phyloP scores from a whole-genome alignment of 2,329 filamentous ascomycete species.

The Torrubiellomyces zombiae region DNA sequence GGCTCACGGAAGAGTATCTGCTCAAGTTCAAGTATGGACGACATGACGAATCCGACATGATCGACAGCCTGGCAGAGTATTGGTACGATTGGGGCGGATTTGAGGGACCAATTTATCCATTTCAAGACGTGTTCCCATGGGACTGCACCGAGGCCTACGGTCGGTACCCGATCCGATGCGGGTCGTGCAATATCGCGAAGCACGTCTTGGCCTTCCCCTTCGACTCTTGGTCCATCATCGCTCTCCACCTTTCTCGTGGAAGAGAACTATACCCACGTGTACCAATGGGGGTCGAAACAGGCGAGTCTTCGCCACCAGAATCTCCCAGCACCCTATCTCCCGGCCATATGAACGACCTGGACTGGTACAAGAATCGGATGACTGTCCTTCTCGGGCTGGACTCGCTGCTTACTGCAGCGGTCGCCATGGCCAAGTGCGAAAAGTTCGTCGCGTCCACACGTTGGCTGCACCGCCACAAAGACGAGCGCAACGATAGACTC shows the following conservation, averaged over 20 bases:
- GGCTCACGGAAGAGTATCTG: slow-evolving; percentile 25
- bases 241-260: slow-evolving; percentile 20
- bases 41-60: slow-evolving; percentile 23
- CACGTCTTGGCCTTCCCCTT: slow-evolving; percentile 28
- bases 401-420: slow-evolving; percentile 14
- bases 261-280: slow-evolving; percentile 15
- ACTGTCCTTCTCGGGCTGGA: slow-evolving; percentile 15
- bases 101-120: slow-evolving; percentile 18
- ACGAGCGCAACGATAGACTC: slow-evolving; percentile 13
- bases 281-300: no score
- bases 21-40: slow-evolving; percentile 20
- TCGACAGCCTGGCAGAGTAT: slow-evolving; percentile 26
- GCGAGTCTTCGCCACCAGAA: no score
- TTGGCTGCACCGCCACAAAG: slow-evolving; percentile 15
- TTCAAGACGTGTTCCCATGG: slow-evolving; percentile 27
- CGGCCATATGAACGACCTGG: slow-evolving; percentile 7
- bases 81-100: slow-evolving; percentile 29
- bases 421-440: slow-evolving; percentile 16
- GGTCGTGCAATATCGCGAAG: slow-evolving; percentile 24
- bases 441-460: slow-evolving; percentile 13
- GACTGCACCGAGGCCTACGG: slow-evolving; percentile 28
- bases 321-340: slow-evolving; percentile 4
- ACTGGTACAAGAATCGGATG: slow-evolving; percentile 20
- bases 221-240: slow-evolving; percentile 24
- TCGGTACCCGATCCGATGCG: slow-evolving; percentile 18